phyloP scores from a whole-genome alignment of 768 basidiomycete genomes.

The Psilocybe subaeruginosa region DNA sequence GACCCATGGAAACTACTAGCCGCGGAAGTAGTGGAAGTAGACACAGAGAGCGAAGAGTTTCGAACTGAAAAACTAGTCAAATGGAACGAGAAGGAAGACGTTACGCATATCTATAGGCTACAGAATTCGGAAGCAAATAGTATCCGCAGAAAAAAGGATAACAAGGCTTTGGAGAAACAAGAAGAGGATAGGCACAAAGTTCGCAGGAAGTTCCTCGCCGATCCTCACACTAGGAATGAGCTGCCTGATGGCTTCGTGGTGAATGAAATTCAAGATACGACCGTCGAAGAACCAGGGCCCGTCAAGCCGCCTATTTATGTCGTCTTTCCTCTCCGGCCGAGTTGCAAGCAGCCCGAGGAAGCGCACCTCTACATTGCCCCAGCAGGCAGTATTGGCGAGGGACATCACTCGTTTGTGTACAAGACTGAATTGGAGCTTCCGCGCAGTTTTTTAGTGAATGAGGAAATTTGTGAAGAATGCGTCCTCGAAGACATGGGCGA shows the following conservation, averaged over 20 bases:
- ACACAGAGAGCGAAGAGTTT: background rate
- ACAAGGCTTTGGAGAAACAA: background rate
- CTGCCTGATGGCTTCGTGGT: slow-evolving; percentile 6
- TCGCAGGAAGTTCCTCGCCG: slow-evolving; percentile 11
- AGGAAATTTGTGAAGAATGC: slow-evolving; percentile 41
- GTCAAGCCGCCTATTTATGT: slow-evolving; percentile 30
- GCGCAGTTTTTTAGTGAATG: slow-evolving; percentile 35
- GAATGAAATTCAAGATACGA: background rate
- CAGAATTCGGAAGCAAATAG: slow-evolving; percentile 1
- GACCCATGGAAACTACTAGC: slow-evolving; percentile 23
- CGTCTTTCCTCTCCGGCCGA: slow-evolving; percentile 28
- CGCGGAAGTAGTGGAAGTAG: background rate
- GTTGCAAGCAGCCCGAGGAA: slow-evolving; percentile 28
- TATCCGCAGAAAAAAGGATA: slow-evolving; percentile 3
- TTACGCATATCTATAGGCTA: slow-evolving; percentile 13
- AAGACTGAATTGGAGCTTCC: slow-evolving; percentile 57
- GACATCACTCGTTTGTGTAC: slow-evolving; percentile 58
- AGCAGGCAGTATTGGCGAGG: slow-evolving; percentile 36
- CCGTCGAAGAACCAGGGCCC: slow-evolving; percentile 14
- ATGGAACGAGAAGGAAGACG: slow-evolving; percentile 7
- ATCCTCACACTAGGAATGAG: slow-evolving; percentile 13
- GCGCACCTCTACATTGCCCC: slow-evolving; percentile 55
- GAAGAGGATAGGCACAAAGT: slow-evolving; percentile 2
- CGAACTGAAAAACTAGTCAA: background rate
- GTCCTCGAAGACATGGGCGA: slow-evolving; percentile 30